phyloP scores from a whole-genome alignment of 176 grass and related monocot genomes.

The Puya raimondii region DNA sequence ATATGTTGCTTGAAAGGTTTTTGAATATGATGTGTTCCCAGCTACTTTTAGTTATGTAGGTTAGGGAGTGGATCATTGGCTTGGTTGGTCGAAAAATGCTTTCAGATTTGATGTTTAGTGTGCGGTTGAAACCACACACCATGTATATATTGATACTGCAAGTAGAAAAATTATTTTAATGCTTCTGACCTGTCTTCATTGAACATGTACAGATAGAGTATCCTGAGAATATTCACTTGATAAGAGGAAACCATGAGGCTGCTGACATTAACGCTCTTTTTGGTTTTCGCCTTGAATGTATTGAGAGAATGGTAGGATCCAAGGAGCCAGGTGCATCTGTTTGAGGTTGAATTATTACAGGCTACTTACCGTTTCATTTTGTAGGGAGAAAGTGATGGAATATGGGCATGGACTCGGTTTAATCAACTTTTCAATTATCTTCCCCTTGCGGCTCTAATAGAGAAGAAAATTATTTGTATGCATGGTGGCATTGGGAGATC shows the following conservation, averaged over 20 bases:
- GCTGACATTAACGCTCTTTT: constrained; percentile 99
- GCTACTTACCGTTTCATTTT: constrained; percentile 19
- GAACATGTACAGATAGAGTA: constrained; percentile 79
- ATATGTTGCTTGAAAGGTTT: no score
- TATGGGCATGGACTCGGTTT: constrained; percentile 97
- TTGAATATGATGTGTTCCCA: no score
- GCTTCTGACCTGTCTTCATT: constrained; percentile 22
- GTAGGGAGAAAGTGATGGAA: constrained; percentile 94
- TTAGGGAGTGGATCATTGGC: no score
- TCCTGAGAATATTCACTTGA: constrained; percentile 83
- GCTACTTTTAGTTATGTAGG: no score
- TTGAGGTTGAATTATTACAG: constrained; percentile 10
- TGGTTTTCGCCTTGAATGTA: constrained; percentile 92
- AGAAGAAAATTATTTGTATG: constrained; percentile 99
- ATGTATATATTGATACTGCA: no score
- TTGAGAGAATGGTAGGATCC: constrained; percentile 88
- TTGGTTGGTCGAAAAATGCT: no score
- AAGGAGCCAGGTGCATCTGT: constrained; percentile 7
- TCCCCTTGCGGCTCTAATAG: constrained; percentile 95
- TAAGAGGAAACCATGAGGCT: constrained; percentile 98
- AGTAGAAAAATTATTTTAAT: neutral
- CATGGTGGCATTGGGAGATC: constrained; percentile 98
- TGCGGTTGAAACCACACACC: no score
- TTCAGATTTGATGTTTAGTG: no score
- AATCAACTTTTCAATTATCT: constrained; percentile 98